phyloP scores from a whole-genome alignment of 768 basidiomycete genomes.

The Aureoboletus auriporus region DNA sequence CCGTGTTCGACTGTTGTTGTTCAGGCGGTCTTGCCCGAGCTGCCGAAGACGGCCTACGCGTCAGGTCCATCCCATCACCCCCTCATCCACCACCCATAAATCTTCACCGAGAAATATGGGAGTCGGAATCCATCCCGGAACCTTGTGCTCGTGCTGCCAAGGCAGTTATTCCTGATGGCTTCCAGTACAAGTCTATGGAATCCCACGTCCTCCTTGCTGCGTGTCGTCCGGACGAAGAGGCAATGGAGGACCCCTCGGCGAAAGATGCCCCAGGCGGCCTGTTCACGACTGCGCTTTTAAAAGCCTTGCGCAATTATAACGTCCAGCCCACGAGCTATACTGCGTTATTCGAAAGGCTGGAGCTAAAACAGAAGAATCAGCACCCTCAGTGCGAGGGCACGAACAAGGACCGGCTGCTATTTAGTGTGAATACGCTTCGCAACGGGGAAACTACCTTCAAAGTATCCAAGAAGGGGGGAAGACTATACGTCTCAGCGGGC shows the following conservation, averaged over 20 bases:
- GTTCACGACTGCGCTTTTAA: conserved; percentile 16
- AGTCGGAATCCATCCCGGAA: conserved; percentile 2
- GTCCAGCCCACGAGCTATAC: conserved; percentile 14
- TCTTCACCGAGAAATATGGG: conserved; percentile 9
- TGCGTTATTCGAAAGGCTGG: conserved; percentile 9
- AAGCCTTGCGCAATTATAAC: conserved; percentile 5
- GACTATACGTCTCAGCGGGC: conserved; percentile 13
- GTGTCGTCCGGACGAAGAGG: conserved; percentile 12
- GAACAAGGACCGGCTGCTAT: conserved; percentile 14
- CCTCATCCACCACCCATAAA: conserved; percentile 11
- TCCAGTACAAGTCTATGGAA: conserved; percentile 15
- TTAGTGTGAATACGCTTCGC: conserved; percentile 15
- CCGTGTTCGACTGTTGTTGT: conserved; percentile 19
- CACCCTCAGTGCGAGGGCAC: conserved; percentile 19
- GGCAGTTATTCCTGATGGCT: conserved; percentile 4
- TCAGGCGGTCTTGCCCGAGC: conserved; percentile 17
- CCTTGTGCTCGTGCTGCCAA: conserved; percentile 5
- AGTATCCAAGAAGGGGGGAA: conserved; percentile 3
- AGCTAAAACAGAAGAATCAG: conserved; percentile 3
- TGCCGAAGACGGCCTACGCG: not conserved
- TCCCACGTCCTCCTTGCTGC: conserved; percentile 21
- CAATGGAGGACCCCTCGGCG: conserved; percentile 8
- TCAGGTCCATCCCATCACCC: conserved; percentile 9
- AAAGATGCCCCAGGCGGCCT: conserved; percentile 11
- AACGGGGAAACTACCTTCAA: conserved; percentile 13